Base-by-base conservation (phyloP, 106 monocot species). In the Ottelia alismoides region DNA sequence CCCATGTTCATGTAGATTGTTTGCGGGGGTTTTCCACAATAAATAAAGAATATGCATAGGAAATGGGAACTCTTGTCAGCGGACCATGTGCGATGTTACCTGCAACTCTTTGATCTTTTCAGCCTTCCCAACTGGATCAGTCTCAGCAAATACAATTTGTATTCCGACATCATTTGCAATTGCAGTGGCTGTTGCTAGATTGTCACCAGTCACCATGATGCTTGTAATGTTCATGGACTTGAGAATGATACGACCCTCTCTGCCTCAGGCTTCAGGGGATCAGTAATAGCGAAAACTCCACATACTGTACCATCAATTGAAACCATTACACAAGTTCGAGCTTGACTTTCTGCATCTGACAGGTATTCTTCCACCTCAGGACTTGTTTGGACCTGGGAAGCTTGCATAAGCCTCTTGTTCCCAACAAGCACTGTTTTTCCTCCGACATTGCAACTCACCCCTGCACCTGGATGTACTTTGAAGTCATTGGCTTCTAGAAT, bases 201-300 rank as follows among this genome's bases (percentile, higher is more conserved):
- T 88, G 61, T 94, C 94, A 11, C 88, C 88, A 3, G 88, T 94
- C 1, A 88, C 80, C 94, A 94, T 78, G 25, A 94, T 76, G 59
- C 80, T 78, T 25, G 67, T 65, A 45, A 88, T 84, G 58, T 59
- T 65, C 78, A 88, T 94, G 52, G 74, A 76, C 28, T 47, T 63
- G 14, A 94, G 63, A 58, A 80, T 12, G 75, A 77, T 54, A 88
- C 31, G 1, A 88, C 88, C 43, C 30, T 66, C 7, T 65, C 57
- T 14, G 88, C 84, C 63, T 94, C 94, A 5, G 84, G 81, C 23
- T 94, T 94, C 52, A 84, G 63, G 16, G 84, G 84, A 73, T 88
- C 94, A 29, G 87, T 76, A 45, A 94, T 62, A 31, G 83, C 81
- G 67, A 94, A 75, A 29, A 74, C 94, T 24, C 88, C 88, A 40